Percentiles rank a stretch among this genome's conserved stretches.
phyloP scores from a whole-genome alignment of 768 basidiomycete species.

The Mycena maculata region DNA sequence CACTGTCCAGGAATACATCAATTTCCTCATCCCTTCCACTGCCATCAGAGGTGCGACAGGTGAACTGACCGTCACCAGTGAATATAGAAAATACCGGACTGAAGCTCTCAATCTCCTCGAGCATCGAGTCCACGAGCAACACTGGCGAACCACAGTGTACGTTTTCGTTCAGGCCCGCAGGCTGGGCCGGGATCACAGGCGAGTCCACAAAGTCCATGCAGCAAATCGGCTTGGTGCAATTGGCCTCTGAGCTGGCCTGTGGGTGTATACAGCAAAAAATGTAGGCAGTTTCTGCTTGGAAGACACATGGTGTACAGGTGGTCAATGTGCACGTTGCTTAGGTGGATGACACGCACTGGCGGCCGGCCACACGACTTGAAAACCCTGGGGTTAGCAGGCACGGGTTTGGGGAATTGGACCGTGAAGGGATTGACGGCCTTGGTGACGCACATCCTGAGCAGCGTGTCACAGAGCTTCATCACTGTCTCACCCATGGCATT shows the following conservation, averaged over 20 bases:
- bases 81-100: conserved; percentile 48
- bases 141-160: conserved; percentile 50
- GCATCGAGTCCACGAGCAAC: conserved; percentile 50
- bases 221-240: conserved; percentile 53
- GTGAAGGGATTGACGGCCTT: conserved; percentile 41
- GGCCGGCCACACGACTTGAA: conserved; percentile 32
- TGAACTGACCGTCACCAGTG: conserved; percentile 49
- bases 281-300: no score
- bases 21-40: not conserved
- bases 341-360: conserved; percentile 50
- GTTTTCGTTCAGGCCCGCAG: conserved; percentile 48
- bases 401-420: conserved; percentile 43
- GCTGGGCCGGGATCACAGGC: conserved; percentile 36
- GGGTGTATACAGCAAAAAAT: no score
- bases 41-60: not conserved
- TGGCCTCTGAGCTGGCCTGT: conserved; percentile 50
- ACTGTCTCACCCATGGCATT: no score
- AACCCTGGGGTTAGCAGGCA: conserved; percentile 33
- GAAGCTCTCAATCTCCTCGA: conserved; percentile 43
- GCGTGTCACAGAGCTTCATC: conserved; percentile 43
- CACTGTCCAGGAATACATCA: not conserved
- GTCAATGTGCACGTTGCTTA: conserved; percentile 56
- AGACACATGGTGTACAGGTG: conserved; percentile 46
- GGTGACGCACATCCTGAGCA: conserved; percentile 50
- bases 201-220: conserved; percentile 47